These are phyloP conservation scores for Daldinia grandis DNA, from an alignment of 495 filamentous ascomycete genomes.

Conservation along the genomic window DNA sequence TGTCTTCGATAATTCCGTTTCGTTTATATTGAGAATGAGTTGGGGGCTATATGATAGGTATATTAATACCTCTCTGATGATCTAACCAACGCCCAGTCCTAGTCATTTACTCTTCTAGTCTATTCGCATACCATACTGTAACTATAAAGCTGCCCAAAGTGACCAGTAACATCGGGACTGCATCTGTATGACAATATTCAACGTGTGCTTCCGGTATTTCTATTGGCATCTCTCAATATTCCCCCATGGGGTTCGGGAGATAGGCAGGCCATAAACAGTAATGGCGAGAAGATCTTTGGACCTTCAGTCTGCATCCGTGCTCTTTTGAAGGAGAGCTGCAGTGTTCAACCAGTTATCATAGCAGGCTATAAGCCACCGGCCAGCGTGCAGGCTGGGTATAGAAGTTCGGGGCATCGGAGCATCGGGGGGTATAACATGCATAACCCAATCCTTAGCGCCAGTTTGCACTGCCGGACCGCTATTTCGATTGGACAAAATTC, in stretches of 20 bases:
- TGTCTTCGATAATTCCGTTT: slow-evolving; percentile 10
- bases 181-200: slow-evolving; percentile 30
- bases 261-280: slow-evolving; percentile 17
- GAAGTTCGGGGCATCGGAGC: slow-evolving; percentile 29
- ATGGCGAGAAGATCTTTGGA: slow-evolving; percentile 18
- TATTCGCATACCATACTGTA: slow-evolving; percentile 3
- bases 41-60: not conserved
- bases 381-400: slow-evolving; percentile 25
- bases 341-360: slow-evolving; percentile 6
- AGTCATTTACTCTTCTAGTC: slow-evolving; percentile 15
- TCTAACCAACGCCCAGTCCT: not conserved
- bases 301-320: not conserved
- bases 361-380: not conserved
- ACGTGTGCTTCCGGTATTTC: slow-evolving; percentile 19
- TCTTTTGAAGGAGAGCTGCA: slow-evolving; percentile 7
- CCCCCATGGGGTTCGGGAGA: slow-evolving; percentile 38
- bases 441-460: slow-evolving; percentile 30
- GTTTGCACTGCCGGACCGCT: slow-evolving; percentile 23
- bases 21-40: slow-evolving; percentile 10
- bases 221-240: slow-evolving; percentile 13
- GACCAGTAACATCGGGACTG: slow-evolving; percentile 20
- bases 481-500: slow-evolving; percentile 31
- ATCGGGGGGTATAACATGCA: slow-evolving; percentile 22
- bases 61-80: not conserved
- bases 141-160: slow-evolving; percentile 18